Evolutionary conservation across 768 basidiomycete genomes (phyloP).

Genomic region (Leccinum longicurvipes): DNA sequence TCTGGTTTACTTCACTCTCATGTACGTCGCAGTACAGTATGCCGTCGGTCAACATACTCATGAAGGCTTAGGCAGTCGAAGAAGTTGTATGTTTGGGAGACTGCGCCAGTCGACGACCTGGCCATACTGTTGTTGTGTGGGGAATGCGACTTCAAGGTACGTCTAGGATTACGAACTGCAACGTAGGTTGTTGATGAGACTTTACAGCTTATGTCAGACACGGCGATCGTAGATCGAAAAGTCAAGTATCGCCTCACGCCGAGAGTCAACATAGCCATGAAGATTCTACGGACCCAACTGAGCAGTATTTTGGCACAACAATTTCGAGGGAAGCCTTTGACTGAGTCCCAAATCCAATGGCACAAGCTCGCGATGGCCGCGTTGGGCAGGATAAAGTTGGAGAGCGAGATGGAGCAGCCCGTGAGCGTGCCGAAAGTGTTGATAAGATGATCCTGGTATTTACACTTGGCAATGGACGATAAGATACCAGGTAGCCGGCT

Average conservation of each 20-base stretch:
- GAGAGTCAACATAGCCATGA: conserved; percentile 76
- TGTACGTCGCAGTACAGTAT: conserved; percentile 43
- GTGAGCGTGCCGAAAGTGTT: conserved; percentile 16
- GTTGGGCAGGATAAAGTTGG: conserved; percentile 50
- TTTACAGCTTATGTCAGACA: conserved; percentile 63
- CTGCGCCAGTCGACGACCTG: conserved; percentile 81
- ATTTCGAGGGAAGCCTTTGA: conserved; percentile 60
- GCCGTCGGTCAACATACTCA: conserved; percentile 3
- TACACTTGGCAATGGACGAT: neutral
- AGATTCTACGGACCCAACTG: conserved; percentile 68
- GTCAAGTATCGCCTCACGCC: conserved; percentile 67
- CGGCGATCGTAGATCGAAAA: conserved; percentile 81
- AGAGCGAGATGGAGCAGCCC: conserved; percentile 20
- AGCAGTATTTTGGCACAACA: conserved; percentile 56
- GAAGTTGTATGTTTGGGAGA: conserved; percentile 92
- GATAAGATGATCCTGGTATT: conserved; percentile 12
- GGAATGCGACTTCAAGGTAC: conserved; percentile 84
- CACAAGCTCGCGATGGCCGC: conserved; percentile 65
- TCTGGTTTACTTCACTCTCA: conserved; percentile 83
- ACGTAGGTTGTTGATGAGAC: conserved; percentile 1
- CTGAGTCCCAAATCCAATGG: conserved; percentile 63
- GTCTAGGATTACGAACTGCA: conserved; percentile 8
- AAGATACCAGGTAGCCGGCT: neutral
- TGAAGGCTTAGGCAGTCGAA: conserved; percentile 75
- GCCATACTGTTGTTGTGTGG: conserved; percentile 84